Percentiles rank a stretch among this genome's conserved stretches.
Evolutionary conservation across 768 basidiomycete species (phyloP).

Genomic region (Holtermanniella nyarrowii): DNA sequence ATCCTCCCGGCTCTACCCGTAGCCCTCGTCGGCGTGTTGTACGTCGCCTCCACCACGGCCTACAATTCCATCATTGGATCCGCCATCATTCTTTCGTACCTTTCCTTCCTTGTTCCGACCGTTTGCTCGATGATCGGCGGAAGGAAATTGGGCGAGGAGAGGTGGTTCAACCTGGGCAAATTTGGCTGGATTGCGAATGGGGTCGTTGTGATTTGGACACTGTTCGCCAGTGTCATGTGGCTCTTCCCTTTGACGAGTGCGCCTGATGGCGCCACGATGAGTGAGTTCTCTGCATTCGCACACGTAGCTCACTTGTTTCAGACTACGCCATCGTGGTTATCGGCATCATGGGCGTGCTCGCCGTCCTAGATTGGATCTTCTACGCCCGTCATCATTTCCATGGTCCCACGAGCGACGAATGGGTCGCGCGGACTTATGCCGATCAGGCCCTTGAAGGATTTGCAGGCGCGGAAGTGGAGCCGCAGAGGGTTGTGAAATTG

Average conservation of each 20-base stretch:
- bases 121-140: background rate
- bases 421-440: background rate
- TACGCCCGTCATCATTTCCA: background rate
- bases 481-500: too few species aligned
- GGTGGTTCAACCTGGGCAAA: background rate
- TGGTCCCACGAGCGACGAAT: background rate
- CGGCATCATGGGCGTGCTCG: background rate
- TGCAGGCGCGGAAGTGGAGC: too few species aligned
- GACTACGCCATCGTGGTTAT: conserved; percentile 1
- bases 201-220: background rate
- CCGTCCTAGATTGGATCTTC: background rate
- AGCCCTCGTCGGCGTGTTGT: background rate
- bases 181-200: background rate
- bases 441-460: background rate
- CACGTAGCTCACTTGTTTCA: background rate
- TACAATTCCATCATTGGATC: background rate
- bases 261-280: background rate
- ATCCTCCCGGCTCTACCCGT: background rate
- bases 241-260: background rate
- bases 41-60: background rate
- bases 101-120: background rate
- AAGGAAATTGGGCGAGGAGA: background rate
- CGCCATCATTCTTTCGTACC: background rate
- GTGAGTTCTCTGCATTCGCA: background rate
- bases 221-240: background rate